Evolutionary conservation across 2,329 filamentous ascomycete genomes (phyloP), one percentile per base, ranked within the genome.

Genomic region (Zasmidium cellare): DNA sequence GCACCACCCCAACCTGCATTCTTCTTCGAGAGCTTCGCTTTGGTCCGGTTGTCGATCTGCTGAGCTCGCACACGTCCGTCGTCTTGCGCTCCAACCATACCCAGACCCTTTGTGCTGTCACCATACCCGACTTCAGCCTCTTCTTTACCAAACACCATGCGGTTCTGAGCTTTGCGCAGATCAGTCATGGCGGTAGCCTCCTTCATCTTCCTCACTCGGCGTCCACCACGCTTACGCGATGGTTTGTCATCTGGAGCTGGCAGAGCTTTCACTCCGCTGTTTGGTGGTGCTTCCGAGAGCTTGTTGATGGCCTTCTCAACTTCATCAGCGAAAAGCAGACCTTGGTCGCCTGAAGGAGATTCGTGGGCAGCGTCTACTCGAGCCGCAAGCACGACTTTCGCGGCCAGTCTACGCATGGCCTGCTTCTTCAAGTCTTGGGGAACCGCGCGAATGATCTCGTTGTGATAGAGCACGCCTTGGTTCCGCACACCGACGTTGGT

Each of bases 111-210:
- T 0, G 92, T 96, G 55, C 85, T 85, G 66, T 96, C 92, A 35
- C 92, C 93, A 72, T 96, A 97, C 28, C 92, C 93, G 1, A 94
- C 87, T 75, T 99, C 94, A 68, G 86, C 88, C 76, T 99, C 94
- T 74, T 97, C 93, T 73, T 96, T 94, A 58, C 92, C 92, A 70
- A 99, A 99, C 0, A 88, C 91, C 84, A 99, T 88, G 54, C 94
- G 86, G 77, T 99, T 99, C 76, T 97, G 94, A 3, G 92, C 92
- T 75, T 97, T 97, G 64, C 92, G 87, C 25, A 99, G 80, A 55
- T 99, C 94, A 0, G 94, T 99, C 91, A 97, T 96, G 59, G 94
- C 93, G 6, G 91, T 91, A 3, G 93, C 92, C 75, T 96, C 94
- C 82, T 99, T 99, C 59, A 93, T 93, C 75, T 96, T 96, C 57